Percentiles rank a stretch among this genome's conserved stretches.
These are phyloP conservation scores for Mycena citricolor DNA, from an alignment of 1,284 basidiomycete species.

Conservation along the genomic window DNA sequence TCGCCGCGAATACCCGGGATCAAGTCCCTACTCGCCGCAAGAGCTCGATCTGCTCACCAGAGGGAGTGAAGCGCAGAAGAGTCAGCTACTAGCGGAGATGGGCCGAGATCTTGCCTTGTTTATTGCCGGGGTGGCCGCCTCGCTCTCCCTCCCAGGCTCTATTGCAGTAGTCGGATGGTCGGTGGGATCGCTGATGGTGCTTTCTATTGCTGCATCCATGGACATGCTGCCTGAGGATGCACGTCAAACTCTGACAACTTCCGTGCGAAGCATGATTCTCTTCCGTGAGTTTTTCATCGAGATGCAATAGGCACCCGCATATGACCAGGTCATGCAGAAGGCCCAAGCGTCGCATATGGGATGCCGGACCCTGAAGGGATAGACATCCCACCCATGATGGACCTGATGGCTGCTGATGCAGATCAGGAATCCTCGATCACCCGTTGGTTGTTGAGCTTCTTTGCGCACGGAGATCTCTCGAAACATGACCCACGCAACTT, in stretches of 20 bases:
- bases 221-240: constrained; percentile 8
- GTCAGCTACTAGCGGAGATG: constrained; percentile 19
- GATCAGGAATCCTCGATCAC: constrained; percentile 10
- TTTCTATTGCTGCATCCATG: constrained; percentile 11
- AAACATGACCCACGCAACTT: constrained; percentile 6
- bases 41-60: constrained; percentile 19
- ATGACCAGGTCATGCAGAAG: constrained; percentile 3
- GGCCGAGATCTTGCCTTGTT: constrained; percentile 24
- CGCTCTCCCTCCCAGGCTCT: constrained; percentile 17
- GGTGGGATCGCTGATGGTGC: constrained; percentile 11
- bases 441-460: constrained; percentile 18
- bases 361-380: constrained; percentile 6
- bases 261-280: constrained; percentile 15
- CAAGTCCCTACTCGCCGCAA: constrained; percentile 24
- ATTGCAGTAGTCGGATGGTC: constrained; percentile 20
- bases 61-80: constrained; percentile 19
- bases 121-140: constrained; percentile 23
- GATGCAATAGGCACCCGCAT: not conserved
- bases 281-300: constrained; percentile 9
- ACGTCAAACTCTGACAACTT: constrained; percentile 3
- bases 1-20: constrained; percentile 27
- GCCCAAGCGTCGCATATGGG: constrained; percentile 11
- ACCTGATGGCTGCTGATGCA: constrained; percentile 8
- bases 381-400: constrained; percentile 16
- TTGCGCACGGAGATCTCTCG: constrained; percentile 21